These are phyloP conservation scores for Camellia oleifera DNA, from an alignment of 179 eudicot species.

Conservation along the genomic window DNA sequence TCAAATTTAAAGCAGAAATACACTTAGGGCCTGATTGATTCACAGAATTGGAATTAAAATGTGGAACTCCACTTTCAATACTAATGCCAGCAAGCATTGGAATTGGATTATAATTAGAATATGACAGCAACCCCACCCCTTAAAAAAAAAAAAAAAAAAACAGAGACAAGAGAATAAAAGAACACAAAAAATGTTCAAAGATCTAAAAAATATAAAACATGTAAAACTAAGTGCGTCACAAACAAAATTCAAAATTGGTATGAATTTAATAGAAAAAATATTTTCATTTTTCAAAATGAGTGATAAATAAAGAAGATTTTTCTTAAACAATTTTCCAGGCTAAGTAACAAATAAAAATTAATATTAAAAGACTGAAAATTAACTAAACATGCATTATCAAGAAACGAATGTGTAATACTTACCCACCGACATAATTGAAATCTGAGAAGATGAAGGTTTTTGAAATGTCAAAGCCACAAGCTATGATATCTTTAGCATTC, in stretches of 20 bases:
- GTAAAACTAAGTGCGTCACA: too few relatives aligned
- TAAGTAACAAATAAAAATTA: neutral
- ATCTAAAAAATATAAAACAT: too few relatives aligned
- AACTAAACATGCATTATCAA: constrained; percentile 24
- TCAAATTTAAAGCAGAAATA: neutral
- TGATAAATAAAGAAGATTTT: neutral
- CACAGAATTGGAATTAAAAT: too few relatives aligned
- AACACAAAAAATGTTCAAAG: too few relatives aligned
- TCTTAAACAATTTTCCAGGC: neutral
- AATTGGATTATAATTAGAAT: too few relatives aligned
- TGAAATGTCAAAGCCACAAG: constrained; percentile 92
- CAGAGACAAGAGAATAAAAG: too few relatives aligned
- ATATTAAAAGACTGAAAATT: neutral
- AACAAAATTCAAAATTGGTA: too few relatives aligned
- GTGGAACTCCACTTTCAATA: too few relatives aligned
- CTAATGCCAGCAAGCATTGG: too few relatives aligned
- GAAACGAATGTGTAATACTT: neutral
- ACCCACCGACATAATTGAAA: constrained; percentile 94
- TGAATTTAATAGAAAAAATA: neutral
- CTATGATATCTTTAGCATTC: constrained; percentile 96
- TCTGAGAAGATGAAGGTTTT: constrained; percentile 88
- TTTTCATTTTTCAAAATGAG: neutral
- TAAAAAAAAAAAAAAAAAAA: too few relatives aligned
- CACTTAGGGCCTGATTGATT: too few relatives aligned
- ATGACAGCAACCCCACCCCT: too few relatives aligned